These are phyloP conservation scores for Pseudocercospora crystallina DNA, from an alignment of 2,329 filamentous ascomycete genomes.

Conservation along the genomic window DNA sequence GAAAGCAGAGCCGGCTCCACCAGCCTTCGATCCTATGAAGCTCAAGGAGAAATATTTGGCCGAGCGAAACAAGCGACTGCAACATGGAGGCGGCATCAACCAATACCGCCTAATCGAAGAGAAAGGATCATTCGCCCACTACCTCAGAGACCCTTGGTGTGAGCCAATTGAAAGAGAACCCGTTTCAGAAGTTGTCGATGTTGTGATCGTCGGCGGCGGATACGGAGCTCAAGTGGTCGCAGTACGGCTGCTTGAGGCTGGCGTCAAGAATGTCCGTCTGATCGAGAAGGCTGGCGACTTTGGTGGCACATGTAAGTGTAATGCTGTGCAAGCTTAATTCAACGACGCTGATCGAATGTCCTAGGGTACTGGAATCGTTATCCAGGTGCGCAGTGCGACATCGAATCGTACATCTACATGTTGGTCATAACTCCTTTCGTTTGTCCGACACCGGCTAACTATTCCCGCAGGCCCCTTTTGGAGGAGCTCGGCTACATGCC, in stretches of 20 bases:
- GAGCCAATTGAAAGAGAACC: conserved; percentile 19
- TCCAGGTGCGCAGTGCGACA: conserved; percentile 50
- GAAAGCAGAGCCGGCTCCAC: conserved; percentile 12
- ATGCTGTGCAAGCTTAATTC: neutral
- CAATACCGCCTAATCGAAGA: conserved; percentile 25
- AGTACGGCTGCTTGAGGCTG: conserved; percentile 23
- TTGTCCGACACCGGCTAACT: too few relatives aligned
- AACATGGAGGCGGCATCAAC: conserved; percentile 20
- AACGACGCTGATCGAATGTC: neutral
- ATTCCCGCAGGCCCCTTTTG: conserved; percentile 37
- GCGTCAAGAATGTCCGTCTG: conserved; percentile 22
- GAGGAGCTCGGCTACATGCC: conserved; percentile 46
- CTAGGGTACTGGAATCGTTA: conserved; percentile 32
- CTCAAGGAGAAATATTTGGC: conserved; percentile 24
- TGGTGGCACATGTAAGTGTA: conserved; percentile 37
- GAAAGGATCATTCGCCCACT: conserved; percentile 18
- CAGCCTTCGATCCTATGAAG: conserved; percentile 20
- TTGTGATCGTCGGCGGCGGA: conserved; percentile 23
- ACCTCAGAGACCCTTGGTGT: conserved; percentile 22
- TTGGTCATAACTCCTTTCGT: too few relatives aligned
- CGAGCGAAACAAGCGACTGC: conserved; percentile 23
- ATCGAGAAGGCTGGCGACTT: conserved; percentile 29
- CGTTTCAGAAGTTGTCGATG: conserved; percentile 21
- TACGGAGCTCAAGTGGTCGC: conserved; percentile 25
- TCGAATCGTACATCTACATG: conserved; percentile 48